Conservation (phyloP, 2,329 filamentous ascomycete species). For the Penicillium glabrum region DNA sequence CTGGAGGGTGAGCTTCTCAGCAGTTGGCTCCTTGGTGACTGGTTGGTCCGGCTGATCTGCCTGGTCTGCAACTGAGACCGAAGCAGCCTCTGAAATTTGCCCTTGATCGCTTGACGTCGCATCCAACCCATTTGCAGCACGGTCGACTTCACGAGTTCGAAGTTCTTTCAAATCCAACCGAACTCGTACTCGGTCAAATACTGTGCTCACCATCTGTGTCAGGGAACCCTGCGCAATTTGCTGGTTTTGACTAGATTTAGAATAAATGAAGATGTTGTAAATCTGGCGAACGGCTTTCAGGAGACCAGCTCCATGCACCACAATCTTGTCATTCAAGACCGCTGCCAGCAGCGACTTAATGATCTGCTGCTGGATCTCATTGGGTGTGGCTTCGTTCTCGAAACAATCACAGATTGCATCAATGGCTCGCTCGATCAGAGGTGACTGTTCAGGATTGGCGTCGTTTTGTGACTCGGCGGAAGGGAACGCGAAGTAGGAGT, state of each 20-base stretch:
- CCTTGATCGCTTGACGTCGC: constrained; percentile 48
- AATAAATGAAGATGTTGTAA: constrained; percentile 97
- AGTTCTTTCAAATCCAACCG: constrained; percentile 85
- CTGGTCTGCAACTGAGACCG: constrained; percentile 36
- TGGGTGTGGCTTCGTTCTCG: constrained; percentile 88
- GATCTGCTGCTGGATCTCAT: constrained; percentile 94
- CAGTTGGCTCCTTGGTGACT: constrained; percentile 52
- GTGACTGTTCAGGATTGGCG: constrained; percentile 51
- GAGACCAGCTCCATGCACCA: constrained; percentile 93
- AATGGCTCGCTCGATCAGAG: constrained; percentile 94
- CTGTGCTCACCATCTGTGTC: constrained; percentile 97
- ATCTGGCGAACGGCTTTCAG: constrained; percentile 96
- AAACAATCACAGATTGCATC: constrained; percentile 99
- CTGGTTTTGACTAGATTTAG: constrained; percentile 90
- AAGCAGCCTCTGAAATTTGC: constrained; percentile 42
- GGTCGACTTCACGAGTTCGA: constrained; percentile 52
- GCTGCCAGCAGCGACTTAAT: constrained; percentile 95
- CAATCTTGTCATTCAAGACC: constrained; percentile 97
- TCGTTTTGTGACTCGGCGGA: constrained; percentile 39
- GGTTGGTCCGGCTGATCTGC: constrained; percentile 42
- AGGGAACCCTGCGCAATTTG: constrained; percentile 95
- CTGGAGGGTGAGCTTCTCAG: constrained; percentile 64
- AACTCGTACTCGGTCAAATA: constrained; percentile 90
- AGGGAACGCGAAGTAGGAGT: constrained; percentile 90
- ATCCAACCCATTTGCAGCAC: constrained; percentile 35